Conservation (phyloP, 2,329 filamentous ascomycete species). For the Dactylonectria estremocensis region DNA sequence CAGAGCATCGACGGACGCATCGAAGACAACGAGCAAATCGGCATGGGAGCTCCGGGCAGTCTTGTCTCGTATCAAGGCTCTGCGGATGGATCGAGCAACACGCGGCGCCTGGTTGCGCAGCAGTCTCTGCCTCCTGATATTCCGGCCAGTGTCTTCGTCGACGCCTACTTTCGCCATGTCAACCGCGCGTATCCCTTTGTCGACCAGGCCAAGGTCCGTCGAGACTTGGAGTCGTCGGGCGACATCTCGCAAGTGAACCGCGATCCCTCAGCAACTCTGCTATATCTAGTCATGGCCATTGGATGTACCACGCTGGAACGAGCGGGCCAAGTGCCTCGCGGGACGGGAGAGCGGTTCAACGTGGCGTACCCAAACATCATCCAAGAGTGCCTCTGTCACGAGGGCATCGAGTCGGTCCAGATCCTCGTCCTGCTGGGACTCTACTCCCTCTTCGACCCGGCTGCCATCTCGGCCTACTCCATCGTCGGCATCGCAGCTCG, state of each 20-base stretch:
- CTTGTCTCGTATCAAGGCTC: slow-evolving; percentile 43
- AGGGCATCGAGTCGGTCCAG: slow-evolving; percentile 57
- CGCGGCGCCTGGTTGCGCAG: slow-evolving; percentile 35
- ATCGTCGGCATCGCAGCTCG: slow-evolving; percentile 59
- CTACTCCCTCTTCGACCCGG: slow-evolving; percentile 61
- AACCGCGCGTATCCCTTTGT: slow-evolving; percentile 63
- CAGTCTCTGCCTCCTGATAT: slow-evolving; percentile 43
- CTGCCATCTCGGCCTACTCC: slow-evolving; percentile 57
- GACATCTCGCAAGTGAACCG: slow-evolving; percentile 48
- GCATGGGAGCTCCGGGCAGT: slow-evolving; percentile 40
- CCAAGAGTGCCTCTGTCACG: slow-evolving; percentile 56
- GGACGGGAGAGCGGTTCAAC: slow-evolving; percentile 52
- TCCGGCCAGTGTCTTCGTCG: slow-evolving; percentile 54
- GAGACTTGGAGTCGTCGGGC: slow-evolving; percentile 52
- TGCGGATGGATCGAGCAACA: slow-evolving; percentile 35
- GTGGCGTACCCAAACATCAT: slow-evolving; percentile 59
- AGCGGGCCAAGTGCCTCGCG: slow-evolving; percentile 57
- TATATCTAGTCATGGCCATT: slow-evolving; percentile 63
- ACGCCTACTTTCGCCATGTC: slow-evolving; percentile 63
- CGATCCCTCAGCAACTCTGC: slow-evolving; percentile 50
- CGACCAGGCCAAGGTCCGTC: slow-evolving; percentile 54
- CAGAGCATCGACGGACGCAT: slow-evolving; percentile 31
- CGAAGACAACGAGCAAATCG: slow-evolving; percentile 40
- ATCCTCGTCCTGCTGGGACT: slow-evolving; percentile 59
- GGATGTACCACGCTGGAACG: slow-evolving; percentile 61